Percentiles rank a stretch among this genome's conserved stretches.
phyloP scores from a whole-genome alignment of 805 yeast genomes.

The Pichia deserticola region DNA sequence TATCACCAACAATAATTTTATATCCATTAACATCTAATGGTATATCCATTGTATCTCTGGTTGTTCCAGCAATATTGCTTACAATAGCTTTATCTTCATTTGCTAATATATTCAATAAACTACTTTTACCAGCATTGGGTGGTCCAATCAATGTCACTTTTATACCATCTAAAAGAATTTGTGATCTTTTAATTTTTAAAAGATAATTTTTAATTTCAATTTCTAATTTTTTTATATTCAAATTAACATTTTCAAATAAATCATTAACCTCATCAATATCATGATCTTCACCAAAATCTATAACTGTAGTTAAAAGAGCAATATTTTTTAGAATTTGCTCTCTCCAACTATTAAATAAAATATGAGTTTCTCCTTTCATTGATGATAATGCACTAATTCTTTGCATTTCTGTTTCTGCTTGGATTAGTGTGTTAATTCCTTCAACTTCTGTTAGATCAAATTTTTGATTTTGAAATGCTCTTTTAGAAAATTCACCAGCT shows the following conservation, averaged over 20 bases:
- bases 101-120: slow-evolving; percentile 69
- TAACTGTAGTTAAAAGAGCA: slow-evolving; percentile 77
- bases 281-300: slow-evolving; percentile 94
- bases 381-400: slow-evolving; percentile 67
- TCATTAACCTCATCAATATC: slow-evolving; percentile 59
- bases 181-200: slow-evolving; percentile 45
- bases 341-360: slow-evolving; percentile 60
- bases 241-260: slow-evolving; percentile 44
- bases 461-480: slow-evolving; percentile 80
- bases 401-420: slow-evolving; percentile 91
- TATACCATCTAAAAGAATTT: slow-evolving; percentile 65
- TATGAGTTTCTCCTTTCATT: slow-evolving; percentile 60
- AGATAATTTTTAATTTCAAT: slow-evolving; percentile 39
- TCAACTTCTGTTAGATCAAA: slow-evolving; percentile 86
- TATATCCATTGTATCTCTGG: slow-evolving; percentile 80
- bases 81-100: slow-evolving; percentile 84
- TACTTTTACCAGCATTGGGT: slow-evolving; percentile 95
- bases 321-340: slow-evolving; percentile 51
- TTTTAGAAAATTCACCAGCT: slow-evolving; percentile 83
- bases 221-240: slow-evolving; percentile 35
- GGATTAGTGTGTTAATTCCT: slow-evolving; percentile 80
- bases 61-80: slow-evolving; percentile 87
- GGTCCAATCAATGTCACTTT: slow-evolving; percentile 74
- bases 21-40: slow-evolving; percentile 77
- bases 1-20: slow-evolving; percentile 80